Percentiles rank a stretch among this genome's conserved stretches.
Evolutionary conservation across 1,284 basidiomycete species (phyloP).

Genomic region (Puccinia hordei): DNA sequence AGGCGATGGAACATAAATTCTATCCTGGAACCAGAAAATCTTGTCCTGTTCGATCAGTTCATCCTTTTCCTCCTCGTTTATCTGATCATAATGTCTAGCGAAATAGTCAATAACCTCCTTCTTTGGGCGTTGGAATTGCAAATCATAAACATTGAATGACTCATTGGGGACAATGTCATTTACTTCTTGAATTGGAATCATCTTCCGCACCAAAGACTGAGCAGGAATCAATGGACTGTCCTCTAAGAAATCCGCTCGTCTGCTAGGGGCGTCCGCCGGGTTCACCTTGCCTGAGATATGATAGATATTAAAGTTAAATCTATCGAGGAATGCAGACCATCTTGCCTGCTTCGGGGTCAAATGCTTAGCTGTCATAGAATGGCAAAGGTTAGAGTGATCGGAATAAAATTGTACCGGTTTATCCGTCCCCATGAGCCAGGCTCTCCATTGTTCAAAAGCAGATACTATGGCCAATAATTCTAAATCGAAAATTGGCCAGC

Average conservation of each 20-base stretch:
- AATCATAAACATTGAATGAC: background rate
- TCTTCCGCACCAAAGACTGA: no score
- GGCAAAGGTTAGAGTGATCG: constrained; percentile 13
- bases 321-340: constrained; percentile 6
- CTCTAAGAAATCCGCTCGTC: background rate
- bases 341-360: background rate
- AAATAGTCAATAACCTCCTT: background rate
- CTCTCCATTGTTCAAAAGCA: no score
- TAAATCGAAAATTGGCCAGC: no score
- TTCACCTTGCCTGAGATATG: background rate
- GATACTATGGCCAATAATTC: no score
- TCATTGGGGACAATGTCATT: background rate
- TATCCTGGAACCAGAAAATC: background rate
- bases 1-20: constrained; percentile 2
- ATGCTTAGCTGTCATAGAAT: background rate
- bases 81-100: background rate
- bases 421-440: constrained; percentile 17
- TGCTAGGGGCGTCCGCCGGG: background rate
- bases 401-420: constrained; percentile 2
- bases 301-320: constrained; percentile 6
- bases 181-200: background rate
- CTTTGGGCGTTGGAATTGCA: background rate
- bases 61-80: background rate
- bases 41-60: background rate
- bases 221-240: no score